A percentile compares a stretch with the other conserved stretches of the same genome.
phyloP scores from a whole-genome alignment of 768 basidiomycete species.

The Lactifluus volemus region DNA sequence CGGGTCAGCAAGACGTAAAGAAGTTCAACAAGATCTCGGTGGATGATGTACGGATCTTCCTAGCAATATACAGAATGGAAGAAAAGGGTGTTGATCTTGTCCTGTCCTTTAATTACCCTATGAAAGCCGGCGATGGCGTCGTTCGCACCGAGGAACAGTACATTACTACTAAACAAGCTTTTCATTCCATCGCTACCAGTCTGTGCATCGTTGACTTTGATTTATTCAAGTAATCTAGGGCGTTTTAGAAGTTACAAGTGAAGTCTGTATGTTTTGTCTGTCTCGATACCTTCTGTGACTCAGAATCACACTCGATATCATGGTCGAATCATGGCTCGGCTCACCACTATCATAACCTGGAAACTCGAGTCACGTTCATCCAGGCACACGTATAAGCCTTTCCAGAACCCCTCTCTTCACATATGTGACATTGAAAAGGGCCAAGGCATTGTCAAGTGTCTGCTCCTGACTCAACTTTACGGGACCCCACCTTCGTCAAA shows the following conservation, averaged over 20 bases:
- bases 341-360: too few species aligned
- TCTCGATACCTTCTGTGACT: neutral
- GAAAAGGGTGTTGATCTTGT: slow-evolving; percentile 72
- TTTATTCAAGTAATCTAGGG: slow-evolving; percentile 49
- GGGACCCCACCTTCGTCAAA: neutral
- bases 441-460: neutral
- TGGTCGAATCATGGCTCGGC: too few species aligned
- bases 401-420: neutral
- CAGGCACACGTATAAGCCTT: neutral
- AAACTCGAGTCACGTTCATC: too few species aligned
- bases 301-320: neutral
- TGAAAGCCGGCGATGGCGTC: slow-evolving; percentile 36
- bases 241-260: neutral
- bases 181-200: slow-evolving; percentile 46
- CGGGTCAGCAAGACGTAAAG: slow-evolving; percentile 58
- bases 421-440: neutral
- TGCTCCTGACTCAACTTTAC: neutral
- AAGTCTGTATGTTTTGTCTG: neutral
- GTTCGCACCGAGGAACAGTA: slow-evolving; percentile 34
- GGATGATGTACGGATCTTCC: slow-evolving; percentile 67
- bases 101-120: slow-evolving; percentile 75
- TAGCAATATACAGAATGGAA: slow-evolving; percentile 76
- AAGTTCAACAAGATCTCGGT: slow-evolving; percentile 61
- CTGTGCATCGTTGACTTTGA: slow-evolving; percentile 58
- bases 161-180: slow-evolving; percentile 36